phyloP scores from a whole-genome alignment of 1,139 yeast species.

The Suhomyces bokatorum region DNA sequence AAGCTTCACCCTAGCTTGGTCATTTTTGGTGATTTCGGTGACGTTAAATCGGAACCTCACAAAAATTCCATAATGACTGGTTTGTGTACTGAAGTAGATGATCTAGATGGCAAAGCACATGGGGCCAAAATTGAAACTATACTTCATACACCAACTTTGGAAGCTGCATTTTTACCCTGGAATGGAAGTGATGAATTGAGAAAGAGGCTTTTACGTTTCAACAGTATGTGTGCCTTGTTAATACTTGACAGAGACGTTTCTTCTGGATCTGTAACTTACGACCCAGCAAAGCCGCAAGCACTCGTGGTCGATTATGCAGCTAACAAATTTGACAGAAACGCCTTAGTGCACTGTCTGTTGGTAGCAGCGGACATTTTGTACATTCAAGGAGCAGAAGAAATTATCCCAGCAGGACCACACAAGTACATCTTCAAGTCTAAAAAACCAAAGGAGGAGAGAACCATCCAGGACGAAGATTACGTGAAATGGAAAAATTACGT shows the following conservation, averaged over 20 bases:
- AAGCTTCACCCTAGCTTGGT: constrained; percentile 54
- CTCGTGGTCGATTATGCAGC: constrained; percentile 43
- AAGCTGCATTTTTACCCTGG: constrained; percentile 48
- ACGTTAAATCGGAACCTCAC: constrained; percentile 36
- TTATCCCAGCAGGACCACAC: constrained; percentile 40
- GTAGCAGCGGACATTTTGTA: constrained; percentile 49
- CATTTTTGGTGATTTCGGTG: constrained; percentile 47
- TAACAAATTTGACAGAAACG: constrained; percentile 44
- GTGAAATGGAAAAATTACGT: constrained; percentile 42
- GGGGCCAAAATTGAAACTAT: constrained; percentile 59
- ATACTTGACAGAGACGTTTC: constrained; percentile 52
- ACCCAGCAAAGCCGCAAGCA: constrained; percentile 37
- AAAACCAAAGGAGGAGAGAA: constrained; percentile 44
- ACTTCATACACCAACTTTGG: constrained; percentile 48
- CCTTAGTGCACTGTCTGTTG: constrained; percentile 43
- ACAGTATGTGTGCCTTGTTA: constrained; percentile 43
- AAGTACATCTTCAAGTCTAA: constrained; percentile 41
- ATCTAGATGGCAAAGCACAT: constrained; percentile 56
- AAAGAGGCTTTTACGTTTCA: constrained; percentile 38
- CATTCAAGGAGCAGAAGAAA: constrained; percentile 52
- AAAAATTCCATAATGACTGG: constrained; percentile 53
- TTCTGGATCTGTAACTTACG: constrained; percentile 42
- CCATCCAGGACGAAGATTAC: constrained; percentile 47
- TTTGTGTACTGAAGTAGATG: constrained; percentile 50
- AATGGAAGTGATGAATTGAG: constrained; percentile 36